Evolutionary conservation across 164 flowering plant genomes (phyloP), one percentile per base, ranked within the genome.

Genomic region (Magnolia changhungtana): DNA sequence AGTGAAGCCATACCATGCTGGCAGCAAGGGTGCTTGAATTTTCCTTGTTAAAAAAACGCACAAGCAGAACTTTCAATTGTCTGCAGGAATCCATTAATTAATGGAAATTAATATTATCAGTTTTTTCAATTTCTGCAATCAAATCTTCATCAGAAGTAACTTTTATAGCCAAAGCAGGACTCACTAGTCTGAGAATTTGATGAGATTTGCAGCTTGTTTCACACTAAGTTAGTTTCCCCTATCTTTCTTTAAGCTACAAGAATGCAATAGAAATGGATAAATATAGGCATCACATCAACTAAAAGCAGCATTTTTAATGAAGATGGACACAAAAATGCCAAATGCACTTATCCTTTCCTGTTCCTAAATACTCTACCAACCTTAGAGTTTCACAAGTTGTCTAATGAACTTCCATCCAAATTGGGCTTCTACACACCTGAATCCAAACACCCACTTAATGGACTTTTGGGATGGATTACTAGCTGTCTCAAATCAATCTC

Each of bases 171-270:
- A 75, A 61, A 71, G 10, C 63, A 58, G 20, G 37, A 55, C 85
- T 49, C 82, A 96, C 99, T 90, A 96, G 79, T 81, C 96, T 80
- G 50, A 96, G 83, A 82, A 96, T 96, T 83, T 96, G 99, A 83
- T 96, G 99, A 72, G 99, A 96, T 85, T 98, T 88, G 24, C 98
- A 96, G 85, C 99, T 96, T 50, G 88, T 80, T 84, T 94, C 99
- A 79, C 94, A 94, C 78, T 27, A 93, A 83, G 37, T 88, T 67
- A 18, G 98, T 96, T 84, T 96, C 99, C 49, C 95, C 98, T 31
- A 86, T 86, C 86, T 88, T 89, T 78, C 99, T 92, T 84, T 96
- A 92, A 76, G 94, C 99, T 94, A 90, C 85, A 82, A 82, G 52
- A 72, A 83, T 58, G 50, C 63, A 72, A 68, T 45, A 72, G 8